Evolutionary conservation across 2,329 filamentous ascomycete species (phyloP).

Genomic region (Fusarium begoniae): DNA sequence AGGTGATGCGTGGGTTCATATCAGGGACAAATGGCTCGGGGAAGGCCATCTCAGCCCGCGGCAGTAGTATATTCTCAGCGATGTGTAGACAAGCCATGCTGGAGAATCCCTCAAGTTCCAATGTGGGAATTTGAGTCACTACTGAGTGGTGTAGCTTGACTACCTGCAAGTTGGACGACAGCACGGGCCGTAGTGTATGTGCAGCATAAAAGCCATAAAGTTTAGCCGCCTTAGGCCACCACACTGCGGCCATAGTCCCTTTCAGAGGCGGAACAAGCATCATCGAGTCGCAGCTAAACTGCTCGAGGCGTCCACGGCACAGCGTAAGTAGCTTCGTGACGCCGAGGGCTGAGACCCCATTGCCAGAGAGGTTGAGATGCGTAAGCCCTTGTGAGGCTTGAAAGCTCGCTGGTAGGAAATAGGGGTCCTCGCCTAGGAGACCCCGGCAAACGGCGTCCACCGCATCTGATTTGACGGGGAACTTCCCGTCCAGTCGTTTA

Average conservation of each 20-base stretch:
- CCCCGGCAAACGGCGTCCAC: conserved; percentile 39
- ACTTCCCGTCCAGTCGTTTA: conserved; percentile 47
- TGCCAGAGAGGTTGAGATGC: conserved; percentile 64
- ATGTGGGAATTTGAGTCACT: conserved; percentile 62
- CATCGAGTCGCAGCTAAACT: conserved; percentile 61
- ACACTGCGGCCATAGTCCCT: conserved; percentile 18
- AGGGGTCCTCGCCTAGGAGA: conserved; percentile 39
- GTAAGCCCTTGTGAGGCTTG: conserved; percentile 52
- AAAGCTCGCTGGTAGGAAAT: conserved; percentile 30
- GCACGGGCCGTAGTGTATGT: conserved; percentile 61
- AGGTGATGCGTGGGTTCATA: conserved; percentile 64
- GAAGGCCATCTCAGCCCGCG: conserved; percentile 56
- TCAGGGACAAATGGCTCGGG: conserved; percentile 61
- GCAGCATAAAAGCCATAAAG: conserved; percentile 56
- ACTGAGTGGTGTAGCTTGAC: conserved; percentile 69
- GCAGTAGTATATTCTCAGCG: conserved; percentile 56
- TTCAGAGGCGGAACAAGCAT: conserved; percentile 40
- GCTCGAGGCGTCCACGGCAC: conserved; percentile 59
- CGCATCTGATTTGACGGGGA: conserved; percentile 40
- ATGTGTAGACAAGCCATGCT: conserved; percentile 50
- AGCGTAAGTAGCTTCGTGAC: conserved; percentile 55
- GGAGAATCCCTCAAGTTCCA: conserved; percentile 52
- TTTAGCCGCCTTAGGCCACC: conserved; percentile 47
- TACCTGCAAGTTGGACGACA: conserved; percentile 62
- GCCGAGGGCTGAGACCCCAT: conserved; percentile 56